These are phyloP conservation scores for Blastobotrys robertii DNA, from an alignment of 805 yeast species.

Conservation along the genomic window DNA sequence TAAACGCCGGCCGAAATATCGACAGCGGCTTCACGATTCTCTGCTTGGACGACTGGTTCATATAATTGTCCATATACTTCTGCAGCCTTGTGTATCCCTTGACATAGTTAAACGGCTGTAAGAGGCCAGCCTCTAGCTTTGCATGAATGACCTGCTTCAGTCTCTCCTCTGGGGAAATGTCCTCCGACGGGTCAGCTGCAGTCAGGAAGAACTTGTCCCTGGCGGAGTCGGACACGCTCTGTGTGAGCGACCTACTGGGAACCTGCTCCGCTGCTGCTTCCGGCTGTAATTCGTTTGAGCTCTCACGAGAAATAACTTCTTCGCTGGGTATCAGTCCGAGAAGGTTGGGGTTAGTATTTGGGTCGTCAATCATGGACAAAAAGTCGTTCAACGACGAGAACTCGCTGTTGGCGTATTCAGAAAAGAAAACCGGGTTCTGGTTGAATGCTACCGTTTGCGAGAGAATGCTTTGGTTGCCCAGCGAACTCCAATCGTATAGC, in stretches of 20 bases:
- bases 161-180: constrained; percentile 87
- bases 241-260: not conserved
- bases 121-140: constrained; percentile 82
- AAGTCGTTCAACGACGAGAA: constrained; percentile 85
- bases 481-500: constrained; percentile 12
- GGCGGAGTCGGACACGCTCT: constrained; percentile 37
- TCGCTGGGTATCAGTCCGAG: constrained; percentile 1
- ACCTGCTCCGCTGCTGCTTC: constrained; percentile 3
- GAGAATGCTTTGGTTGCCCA: constrained; percentile 14
- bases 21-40: constrained; percentile 79
- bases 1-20: constrained; percentile 81
- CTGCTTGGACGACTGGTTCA: constrained; percentile 75
- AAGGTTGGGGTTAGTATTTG: constrained; percentile 19
- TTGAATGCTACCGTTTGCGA: constrained; percentile 15
- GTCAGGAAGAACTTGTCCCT: constrained; percentile 88
- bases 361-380: constrained; percentile 81
- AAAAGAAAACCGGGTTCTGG: constrained; percentile 57
- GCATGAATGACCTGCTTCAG: constrained; percentile 90
- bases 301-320: not conserved
- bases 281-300: not conserved
- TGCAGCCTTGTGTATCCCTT: constrained; percentile 86
- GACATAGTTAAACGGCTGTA: constrained; percentile 90
- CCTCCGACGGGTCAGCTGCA: constrained; percentile 95
- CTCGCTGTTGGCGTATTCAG: constrained; percentile 90
- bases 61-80: constrained; percentile 83